phyloP scores from a whole-genome alignment of 2,329 filamentous ascomycete species.

The Colletotrichum tofieldiae region DNA sequence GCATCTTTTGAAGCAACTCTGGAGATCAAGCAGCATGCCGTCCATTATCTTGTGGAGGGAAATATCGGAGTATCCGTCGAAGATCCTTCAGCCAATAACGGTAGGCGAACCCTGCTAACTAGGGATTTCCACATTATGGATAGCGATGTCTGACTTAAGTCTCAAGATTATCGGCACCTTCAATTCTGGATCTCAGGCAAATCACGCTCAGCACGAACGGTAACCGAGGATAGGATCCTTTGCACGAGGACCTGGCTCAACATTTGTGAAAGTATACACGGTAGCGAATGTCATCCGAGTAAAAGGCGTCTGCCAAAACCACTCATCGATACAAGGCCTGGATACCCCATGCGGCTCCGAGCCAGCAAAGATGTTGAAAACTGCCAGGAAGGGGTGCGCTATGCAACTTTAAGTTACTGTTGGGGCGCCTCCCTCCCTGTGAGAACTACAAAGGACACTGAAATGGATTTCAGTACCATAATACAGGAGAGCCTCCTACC shows the following conservation, averaged over 20 bases:
- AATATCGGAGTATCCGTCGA: conserved; percentile 5
- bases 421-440: neutral
- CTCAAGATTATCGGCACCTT: conserved; percentile 6
- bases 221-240: neutral
- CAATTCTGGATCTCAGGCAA: conserved; percentile 12
- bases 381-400: neutral
- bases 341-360: neutral
- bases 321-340: neutral
- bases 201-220: neutral
- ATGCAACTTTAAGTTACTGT: conserved; percentile 18
- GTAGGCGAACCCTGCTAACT: neutral
- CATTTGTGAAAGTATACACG: neutral
- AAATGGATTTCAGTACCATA: neutral
- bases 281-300: neutral
- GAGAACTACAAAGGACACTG: neutral
- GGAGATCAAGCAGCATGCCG: neutral
- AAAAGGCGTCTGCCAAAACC: neutral
- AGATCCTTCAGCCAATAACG: neutral
- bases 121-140: neutral
- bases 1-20: neutral
- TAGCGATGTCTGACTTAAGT: neutral
- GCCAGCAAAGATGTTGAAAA: neutral
- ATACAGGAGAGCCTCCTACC: neutral
- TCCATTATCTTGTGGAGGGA: neutral
- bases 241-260: conserved; percentile 8